These are phyloP conservation scores for Geotrichum ghanense DNA, from an alignment of 805 yeast genomes.

Conservation along the genomic window DNA sequence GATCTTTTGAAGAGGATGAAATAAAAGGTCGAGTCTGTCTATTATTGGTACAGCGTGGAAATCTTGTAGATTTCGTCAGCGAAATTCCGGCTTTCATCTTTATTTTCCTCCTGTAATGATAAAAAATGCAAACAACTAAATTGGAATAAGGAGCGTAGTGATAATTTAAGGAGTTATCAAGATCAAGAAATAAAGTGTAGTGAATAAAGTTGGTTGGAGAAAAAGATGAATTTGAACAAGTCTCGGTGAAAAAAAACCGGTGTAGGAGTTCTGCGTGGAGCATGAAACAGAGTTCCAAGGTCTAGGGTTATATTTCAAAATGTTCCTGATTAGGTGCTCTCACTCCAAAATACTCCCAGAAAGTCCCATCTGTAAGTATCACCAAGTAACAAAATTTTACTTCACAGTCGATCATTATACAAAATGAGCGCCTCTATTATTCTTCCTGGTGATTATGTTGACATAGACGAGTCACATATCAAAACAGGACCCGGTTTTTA, in stretches of 20 bases:
- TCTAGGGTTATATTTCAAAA: no score
- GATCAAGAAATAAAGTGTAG: neutral
- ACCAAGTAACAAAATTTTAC: no score
- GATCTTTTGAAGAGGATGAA: neutral
- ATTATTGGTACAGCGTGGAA: neutral
- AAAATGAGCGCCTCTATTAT: neutral
- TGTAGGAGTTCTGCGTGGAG: neutral
- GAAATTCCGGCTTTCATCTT: conserved; percentile 1
- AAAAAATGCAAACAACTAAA: no score
- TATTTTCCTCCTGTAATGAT: no score
- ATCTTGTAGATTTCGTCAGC: neutral
- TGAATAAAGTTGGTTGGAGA: neutral
- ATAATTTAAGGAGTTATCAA: no score
- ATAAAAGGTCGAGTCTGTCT: neutral
- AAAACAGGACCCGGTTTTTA: neutral
- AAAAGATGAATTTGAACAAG: neutral
- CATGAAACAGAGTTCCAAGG: neutral
- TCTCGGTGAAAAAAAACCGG: conserved; percentile 1
- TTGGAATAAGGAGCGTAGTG: no score
- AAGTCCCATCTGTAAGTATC: no score
- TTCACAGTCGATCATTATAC: no score
- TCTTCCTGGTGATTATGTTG: neutral
- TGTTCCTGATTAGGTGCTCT: no score
- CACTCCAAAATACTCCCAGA: no score
- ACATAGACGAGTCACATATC: neutral